Evolutionary conservation across 176 grass and related monocot species (phyloP), one percentile per base, ranked within the genome.

Genomic region (Ananas comosus): DNA sequence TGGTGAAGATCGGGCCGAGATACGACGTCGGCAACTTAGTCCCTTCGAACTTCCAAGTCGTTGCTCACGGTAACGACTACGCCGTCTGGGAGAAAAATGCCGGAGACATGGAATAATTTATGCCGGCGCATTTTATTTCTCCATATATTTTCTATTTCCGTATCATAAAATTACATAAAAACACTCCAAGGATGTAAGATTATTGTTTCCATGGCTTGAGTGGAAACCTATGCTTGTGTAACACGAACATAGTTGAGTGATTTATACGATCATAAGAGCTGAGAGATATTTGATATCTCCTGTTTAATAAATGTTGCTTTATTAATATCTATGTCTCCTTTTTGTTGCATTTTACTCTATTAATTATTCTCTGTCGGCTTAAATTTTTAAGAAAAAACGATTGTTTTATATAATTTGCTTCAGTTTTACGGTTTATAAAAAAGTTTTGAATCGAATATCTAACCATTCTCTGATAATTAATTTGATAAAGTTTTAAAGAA

Each of bases 21-120:
- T 82, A 66, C 56, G 66, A 82, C 8, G 23, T 82, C 0, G 52
- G 11, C 7, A 72, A 80, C 66, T 66, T 95, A 3, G 74, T 95
- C 65, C 87, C 86, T 0, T 49, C 21, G 2, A 80, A 88, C 10
- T 87, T 79, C 47, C 67, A 82, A 56, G 64, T 79, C 51, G 73
- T 29, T 28, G 80, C 81, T 16, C 73, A 78, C 51, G 87, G 91
- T n/a, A 72, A 66, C 1, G 72, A 76, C 50, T 95, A 87, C 47
- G 81, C 83, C 0, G 73, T 95, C 13, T 90, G 91, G 91, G 81
- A 95, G 76, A 87, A 80, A 14, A 66, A 16, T 12, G 64, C 4
- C 23, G 28, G 33, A 71, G 64, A 7, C 64, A 22, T 12, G 10
- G 14, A 69, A 22, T 12, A 42, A 14, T 69, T 70, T 14, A 13